Evolutionary conservation across 306 rosid species (phyloP).

Genomic region (Vigna unguiculata): DNA sequence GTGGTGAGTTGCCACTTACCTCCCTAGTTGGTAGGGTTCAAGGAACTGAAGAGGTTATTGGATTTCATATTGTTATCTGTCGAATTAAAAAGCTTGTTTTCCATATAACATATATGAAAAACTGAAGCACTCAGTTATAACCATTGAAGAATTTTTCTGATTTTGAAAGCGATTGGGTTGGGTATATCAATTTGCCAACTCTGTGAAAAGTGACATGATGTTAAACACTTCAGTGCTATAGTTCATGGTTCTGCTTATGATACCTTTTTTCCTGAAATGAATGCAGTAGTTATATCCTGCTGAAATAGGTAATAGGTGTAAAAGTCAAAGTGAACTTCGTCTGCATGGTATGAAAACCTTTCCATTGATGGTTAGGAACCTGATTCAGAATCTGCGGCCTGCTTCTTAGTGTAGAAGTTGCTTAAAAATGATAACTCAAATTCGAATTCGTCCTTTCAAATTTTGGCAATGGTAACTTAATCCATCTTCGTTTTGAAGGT

Average conservation of each 20-base stretch:
- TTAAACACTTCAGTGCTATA: not conserved
- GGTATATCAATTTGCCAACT: not conserved
- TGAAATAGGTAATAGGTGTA: not conserved
- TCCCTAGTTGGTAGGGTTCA: not conserved
- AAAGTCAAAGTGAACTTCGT: not conserved
- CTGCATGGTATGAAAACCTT: not conserved
- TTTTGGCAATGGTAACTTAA: not conserved
- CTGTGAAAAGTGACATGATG: not conserved
- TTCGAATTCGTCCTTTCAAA: not conserved
- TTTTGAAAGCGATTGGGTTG: constrained; percentile 22
- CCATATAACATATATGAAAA: not conserved
- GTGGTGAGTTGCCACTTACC: not conserved
- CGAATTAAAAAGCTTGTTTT: not conserved
- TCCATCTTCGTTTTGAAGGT: too few species aligned
- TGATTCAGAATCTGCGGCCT: not conserved
- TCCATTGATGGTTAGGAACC: constrained; percentile 21
- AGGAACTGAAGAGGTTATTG: not conserved
- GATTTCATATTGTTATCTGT: not conserved
- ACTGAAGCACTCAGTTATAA: not conserved
- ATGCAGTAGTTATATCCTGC: not conserved
- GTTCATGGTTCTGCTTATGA: not conserved
- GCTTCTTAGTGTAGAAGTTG: not conserved
- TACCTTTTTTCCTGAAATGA: not conserved
- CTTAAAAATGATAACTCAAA: constrained; percentile 9
- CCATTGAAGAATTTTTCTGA: not conserved